A percentile compares a stretch with the other conserved stretches of the same genome.
These are phyloP conservation scores for Porosira glacialis DNA, from an alignment of 352 stramenopile genomes.

Conservation along the genomic window DNA sequence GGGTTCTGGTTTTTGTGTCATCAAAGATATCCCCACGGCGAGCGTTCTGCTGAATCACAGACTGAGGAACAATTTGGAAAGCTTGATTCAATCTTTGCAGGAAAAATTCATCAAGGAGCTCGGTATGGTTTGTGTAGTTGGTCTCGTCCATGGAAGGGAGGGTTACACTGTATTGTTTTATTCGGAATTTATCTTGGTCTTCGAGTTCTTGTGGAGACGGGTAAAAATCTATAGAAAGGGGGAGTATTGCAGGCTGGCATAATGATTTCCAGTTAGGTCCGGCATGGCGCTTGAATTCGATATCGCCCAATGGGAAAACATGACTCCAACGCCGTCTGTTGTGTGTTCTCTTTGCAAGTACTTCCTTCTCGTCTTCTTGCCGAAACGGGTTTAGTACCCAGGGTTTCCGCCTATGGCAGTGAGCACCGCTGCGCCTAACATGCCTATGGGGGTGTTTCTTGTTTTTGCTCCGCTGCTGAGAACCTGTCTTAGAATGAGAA, in stretches of 20 bases:
- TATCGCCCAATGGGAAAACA: slow-evolving; percentile 86
- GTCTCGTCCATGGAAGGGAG: slow-evolving; percentile 74
- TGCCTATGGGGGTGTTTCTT: slow-evolving; percentile 36
- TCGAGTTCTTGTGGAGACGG: slow-evolving; percentile 73
- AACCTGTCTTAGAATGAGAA: slow-evolving; percentile 9
- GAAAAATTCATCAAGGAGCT: slow-evolving; percentile 85
- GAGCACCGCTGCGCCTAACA: slow-evolving; percentile 31
- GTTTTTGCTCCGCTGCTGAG: slow-evolving; percentile 19
- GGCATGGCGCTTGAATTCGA: slow-evolving; percentile 79
- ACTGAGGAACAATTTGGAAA: slow-evolving; percentile 78
- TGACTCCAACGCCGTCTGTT: slow-evolving; percentile 94
- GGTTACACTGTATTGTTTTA: slow-evolving; percentile 76
- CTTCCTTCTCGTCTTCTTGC: slow-evolving; percentile 82
- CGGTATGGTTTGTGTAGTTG: slow-evolving; percentile 71
- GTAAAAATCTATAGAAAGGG: slow-evolving; percentile 81
- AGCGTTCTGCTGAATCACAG: slow-evolving; percentile 51
- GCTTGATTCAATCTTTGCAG: slow-evolving; percentile 80
- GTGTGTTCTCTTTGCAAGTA: slow-evolving; percentile 82
- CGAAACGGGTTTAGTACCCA: slow-evolving; percentile 82
- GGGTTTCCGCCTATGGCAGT: slow-evolving; percentile 50
- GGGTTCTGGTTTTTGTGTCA: slow-evolving; percentile 68
- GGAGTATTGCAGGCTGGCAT: slow-evolving; percentile 89
- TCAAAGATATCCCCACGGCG: slow-evolving; percentile 38
- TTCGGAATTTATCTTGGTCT: slow-evolving; percentile 64
- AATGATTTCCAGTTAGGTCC: slow-evolving; percentile 94